A percentile compares a stretch with the other conserved stretches of the same genome.
Evolutionary conservation across 140 eudicot genomes (phyloP).

Genomic region (Senecio squalidus): DNA sequence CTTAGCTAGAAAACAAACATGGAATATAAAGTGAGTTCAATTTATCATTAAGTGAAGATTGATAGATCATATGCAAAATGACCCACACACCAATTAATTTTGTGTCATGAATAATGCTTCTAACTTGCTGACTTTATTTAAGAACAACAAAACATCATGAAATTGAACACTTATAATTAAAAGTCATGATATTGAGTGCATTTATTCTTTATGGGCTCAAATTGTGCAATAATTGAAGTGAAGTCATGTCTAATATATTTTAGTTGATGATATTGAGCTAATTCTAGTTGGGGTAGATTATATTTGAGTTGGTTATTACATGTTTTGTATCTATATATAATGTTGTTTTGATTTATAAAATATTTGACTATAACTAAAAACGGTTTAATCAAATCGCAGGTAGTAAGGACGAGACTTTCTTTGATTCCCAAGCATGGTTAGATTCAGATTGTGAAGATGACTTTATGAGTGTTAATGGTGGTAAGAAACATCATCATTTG

Average conservation of each 20-base stretch:
- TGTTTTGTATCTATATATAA: no score
- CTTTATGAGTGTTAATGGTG: conserved; percentile 79
- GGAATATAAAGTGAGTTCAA: not conserved
- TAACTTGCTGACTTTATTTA: not conserved
- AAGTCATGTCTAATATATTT: not conserved
- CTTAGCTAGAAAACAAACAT: conserved; percentile 17
- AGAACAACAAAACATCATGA: not conserved
- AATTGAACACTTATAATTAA: not conserved
- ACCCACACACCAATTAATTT: not conserved
- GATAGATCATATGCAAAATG: conserved; percentile 14
- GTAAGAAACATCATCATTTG: conserved; percentile 33
- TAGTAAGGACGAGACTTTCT: conserved; percentile 72
- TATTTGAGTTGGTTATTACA: no score
- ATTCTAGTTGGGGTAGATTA: no score
- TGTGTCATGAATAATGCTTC: not conserved
- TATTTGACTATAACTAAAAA: no score
- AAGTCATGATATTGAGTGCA: conserved; percentile 2
- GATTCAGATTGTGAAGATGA: conserved; percentile 93
- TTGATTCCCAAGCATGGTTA: conserved; percentile 84
- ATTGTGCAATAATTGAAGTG: conserved; percentile 2
- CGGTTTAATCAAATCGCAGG: conserved; percentile 48
- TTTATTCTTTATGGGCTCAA: not conserved
- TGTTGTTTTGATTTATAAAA: no score
- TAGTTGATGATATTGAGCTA: no score
- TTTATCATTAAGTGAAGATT: not conserved